Percentiles rank a stretch among this genome's conserved stretches.
These are phyloP conservation scores for Lentinula raphanica DNA, from an alignment of 768 basidiomycete genomes.

Conservation along the genomic window DNA sequence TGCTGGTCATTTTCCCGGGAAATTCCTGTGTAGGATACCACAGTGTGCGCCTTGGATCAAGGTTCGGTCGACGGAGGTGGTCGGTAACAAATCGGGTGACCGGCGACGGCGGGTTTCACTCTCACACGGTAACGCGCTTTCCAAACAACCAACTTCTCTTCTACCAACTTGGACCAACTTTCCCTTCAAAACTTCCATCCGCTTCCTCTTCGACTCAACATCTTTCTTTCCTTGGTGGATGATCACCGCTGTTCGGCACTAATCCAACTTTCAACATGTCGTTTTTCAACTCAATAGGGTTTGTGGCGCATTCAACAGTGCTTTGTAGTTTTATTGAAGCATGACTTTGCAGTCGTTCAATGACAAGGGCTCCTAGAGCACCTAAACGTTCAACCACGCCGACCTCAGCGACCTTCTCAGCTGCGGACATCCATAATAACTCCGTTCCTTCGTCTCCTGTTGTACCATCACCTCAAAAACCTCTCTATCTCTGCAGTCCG, in stretches of 20 bases:
- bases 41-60: no score
- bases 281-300: constrained; percentile 83
- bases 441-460: constrained; percentile 34
- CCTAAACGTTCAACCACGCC: constrained; percentile 74
- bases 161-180: no score
- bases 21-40: no score
- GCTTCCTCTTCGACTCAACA: neutral
- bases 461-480: constrained; percentile 37
- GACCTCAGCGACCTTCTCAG: constrained; percentile 57
- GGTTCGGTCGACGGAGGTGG: no score
- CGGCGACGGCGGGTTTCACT: no score
- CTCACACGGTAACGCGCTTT: no score
- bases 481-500: constrained; percentile 88
- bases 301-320: constrained; percentile 19
- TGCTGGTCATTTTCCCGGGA: no score
- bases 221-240: neutral
- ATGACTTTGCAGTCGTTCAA: constrained; percentile 56
- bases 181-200: no score
- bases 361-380: constrained; percentile 63
- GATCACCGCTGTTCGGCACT: neutral
- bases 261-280: constrained; percentile 55
- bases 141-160: no score
- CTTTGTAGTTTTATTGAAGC: neutral
- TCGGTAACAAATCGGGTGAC: no score
- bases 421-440: constrained; percentile 31